Evolutionary conservation across 148 eudicot genomes (phyloP), one percentile per base, ranked within the genome.

Genomic region (Limonium bicolor): DNA sequence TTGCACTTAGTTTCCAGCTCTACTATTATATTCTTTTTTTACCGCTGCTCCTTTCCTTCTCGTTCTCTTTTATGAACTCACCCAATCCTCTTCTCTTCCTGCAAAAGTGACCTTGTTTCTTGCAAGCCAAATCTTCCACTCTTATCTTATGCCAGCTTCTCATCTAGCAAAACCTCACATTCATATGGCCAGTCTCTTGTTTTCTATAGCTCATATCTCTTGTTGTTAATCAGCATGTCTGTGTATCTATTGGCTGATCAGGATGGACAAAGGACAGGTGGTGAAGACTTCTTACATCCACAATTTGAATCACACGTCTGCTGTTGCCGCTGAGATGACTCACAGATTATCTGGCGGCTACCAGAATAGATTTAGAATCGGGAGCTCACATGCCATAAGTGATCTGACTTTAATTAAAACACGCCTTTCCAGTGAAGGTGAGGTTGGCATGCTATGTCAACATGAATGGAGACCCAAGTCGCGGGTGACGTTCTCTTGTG

Each of bases 391-490:
- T 51, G 44, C 32, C 27, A 37, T 82, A 7, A 74, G 79, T 41
- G 72, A 77, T 12, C 39, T 28, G 24, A 79, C 88, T 6, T 35
- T 26, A 12, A 31, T 87, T 10, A 87, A 82, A 52, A 71, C 96
- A 18, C 71, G 82, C 47, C 71, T 82, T 48, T 56, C 78, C 9
- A 57, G 67, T 42, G 55, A 74, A 25, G 96, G 94, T 0, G 79
- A 72, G 56, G 64, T 79, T 20, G 86, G 76, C 19, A 44, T 87
- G 72, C 67, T 79, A 13, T 74, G 72, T 52, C 96, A 87, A 41
- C 69, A 58, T 3, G 90, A 87, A 67, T 87, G 96, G 96, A 74
- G 96, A 68, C 90, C 96, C 0, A 76, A 74, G 52, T 87, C 96
- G 1, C 57, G 64, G 15, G 49, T 74, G 41, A 76, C 90, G 2